Evolutionary conservation across 495 filamentous ascomycete genomes (phyloP).

Genomic region (Aspergillus nanangensis): DNA sequence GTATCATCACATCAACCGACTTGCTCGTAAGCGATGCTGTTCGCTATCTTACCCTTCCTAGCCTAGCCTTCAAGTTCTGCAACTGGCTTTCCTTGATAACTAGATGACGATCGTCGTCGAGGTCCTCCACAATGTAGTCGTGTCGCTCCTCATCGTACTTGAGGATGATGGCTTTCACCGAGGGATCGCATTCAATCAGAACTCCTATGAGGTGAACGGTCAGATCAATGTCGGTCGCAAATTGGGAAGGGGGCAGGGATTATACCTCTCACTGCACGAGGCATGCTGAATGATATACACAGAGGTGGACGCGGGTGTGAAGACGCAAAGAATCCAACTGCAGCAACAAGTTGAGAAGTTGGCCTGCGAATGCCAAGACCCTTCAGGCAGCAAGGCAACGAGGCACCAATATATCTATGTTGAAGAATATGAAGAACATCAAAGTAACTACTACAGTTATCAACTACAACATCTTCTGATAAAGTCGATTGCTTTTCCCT

Average conservation of each 20-base stretch:
- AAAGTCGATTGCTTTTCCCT: too few species aligned
- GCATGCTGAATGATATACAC: conserved; percentile 27
- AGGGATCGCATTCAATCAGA: conserved; percentile 72
- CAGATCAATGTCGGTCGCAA: not conserved
- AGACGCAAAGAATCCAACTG: not conserved
- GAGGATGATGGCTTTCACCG: conserved; percentile 71
- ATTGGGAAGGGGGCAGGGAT: not conserved
- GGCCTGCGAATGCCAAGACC: conserved; percentile 3
- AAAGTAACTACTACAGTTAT: too few species aligned
- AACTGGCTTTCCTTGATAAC: conserved; percentile 70
- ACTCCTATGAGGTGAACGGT: conserved; percentile 57
- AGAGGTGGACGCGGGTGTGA: too few species aligned
- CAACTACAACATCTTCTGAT: too few species aligned
- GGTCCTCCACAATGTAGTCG: conserved; percentile 71
- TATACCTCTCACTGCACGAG: conserved; percentile 44
- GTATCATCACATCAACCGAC: too few species aligned
- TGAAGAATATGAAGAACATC: not conserved
- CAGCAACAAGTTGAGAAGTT: not conserved
- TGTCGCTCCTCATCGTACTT: conserved; percentile 65
- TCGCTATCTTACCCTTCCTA: conserved; percentile 50
- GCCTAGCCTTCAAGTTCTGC: conserved; percentile 50
- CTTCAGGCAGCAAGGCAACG: conserved; percentile 5
- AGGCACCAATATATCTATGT: conserved; percentile 9
- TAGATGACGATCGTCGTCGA: conserved; percentile 65
- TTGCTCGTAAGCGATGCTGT: not conserved